phyloP scores from a whole-genome alignment of 1,139 yeast genomes.

The Scheffersomyces insectosa region DNA sequence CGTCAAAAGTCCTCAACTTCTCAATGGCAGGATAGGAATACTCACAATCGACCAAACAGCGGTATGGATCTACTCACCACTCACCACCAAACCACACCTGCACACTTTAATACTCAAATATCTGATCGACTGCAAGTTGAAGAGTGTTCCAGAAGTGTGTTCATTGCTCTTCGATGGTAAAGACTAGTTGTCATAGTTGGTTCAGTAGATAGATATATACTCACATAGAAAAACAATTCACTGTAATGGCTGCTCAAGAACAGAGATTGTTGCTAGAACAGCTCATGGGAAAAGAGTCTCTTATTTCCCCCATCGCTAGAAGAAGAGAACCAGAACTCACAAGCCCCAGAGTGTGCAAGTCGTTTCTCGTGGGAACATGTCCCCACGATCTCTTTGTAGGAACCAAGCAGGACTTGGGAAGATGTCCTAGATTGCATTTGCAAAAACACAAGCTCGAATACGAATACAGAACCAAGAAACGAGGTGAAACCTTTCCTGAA shows the following conservation, averaged over 20 bases:
- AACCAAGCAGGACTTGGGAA: conserved; percentile 82
- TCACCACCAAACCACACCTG: too few relatives aligned
- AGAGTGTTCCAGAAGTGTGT: too few relatives aligned
- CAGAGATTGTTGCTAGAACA: conserved; percentile 78
- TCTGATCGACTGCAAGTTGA: too few relatives aligned
- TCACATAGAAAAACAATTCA: too few relatives aligned
- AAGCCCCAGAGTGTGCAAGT: conserved; percentile 72
- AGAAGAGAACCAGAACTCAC: conserved; percentile 53
- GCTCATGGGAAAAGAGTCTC: conserved; percentile 73
- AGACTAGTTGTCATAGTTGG: too few relatives aligned
- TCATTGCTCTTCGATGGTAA: too few relatives aligned
- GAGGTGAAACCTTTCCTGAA: conserved; percentile 62
- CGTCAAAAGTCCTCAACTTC: too few relatives aligned
- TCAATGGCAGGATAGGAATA: too few relatives aligned
- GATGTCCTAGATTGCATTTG: conserved; percentile 74
- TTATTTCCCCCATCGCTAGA: conserved; percentile 36
- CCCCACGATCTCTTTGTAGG: conserved; percentile 83
- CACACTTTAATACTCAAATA: too few relatives aligned
- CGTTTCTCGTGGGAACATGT: conserved; percentile 83
- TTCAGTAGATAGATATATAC: too few relatives aligned
- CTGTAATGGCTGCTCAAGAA: conserved; percentile 50
- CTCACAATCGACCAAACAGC: too few relatives aligned
- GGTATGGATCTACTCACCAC: too few relatives aligned
- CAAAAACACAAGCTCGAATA: conserved; percentile 78
- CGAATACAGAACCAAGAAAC: conserved; percentile 53